Conservation (phyloP, 768 basidiomycete genomes). For the Floccularia luteovirens region DNA sequence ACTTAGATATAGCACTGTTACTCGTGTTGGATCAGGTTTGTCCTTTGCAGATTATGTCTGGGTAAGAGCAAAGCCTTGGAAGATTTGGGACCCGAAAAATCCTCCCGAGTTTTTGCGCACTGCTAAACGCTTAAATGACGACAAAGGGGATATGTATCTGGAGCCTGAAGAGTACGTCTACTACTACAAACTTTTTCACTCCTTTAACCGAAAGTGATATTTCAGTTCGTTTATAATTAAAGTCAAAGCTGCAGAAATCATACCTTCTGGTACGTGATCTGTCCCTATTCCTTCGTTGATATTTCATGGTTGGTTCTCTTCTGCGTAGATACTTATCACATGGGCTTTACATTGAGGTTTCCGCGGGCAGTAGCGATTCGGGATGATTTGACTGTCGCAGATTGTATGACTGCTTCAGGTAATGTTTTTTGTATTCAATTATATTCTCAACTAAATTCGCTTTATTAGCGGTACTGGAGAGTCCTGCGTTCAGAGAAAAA, state of each 20-base stretch:
- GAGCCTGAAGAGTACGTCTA: conserved; percentile 80
- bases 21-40: conserved; percentile 86
- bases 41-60: conserved; percentile 81
- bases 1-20: conserved; percentile 76
- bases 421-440: conserved; percentile 1
- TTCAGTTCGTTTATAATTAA: conserved; percentile 86
- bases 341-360: conserved; percentile 91
- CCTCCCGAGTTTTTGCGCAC: conserved; percentile 67
- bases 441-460: neutral
- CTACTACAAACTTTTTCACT: neutral
- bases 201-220: neutral
- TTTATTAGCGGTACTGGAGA: conserved; percentile 48
- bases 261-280: conserved; percentile 54
- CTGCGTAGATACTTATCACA: conserved; percentile 65
- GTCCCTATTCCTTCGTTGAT: too few relatives aligned
- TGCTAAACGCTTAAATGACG: conserved; percentile 55
- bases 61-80: conserved; percentile 81
- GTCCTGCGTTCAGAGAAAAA: conserved; percentile 58
- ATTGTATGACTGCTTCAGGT: conserved; percentile 72
- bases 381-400: conserved; percentile 65
- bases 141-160: conserved; percentile 88
- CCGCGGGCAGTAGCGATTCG: conserved; percentile 78
- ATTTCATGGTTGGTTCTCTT: too few relatives aligned
- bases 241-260: conserved; percentile 92
- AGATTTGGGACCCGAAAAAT: conserved; percentile 63